Evolutionary conservation across 441 rosid species (phyloP), one percentile per base, ranked within the genome.

Genomic region (Manihot esculenta): DNA sequence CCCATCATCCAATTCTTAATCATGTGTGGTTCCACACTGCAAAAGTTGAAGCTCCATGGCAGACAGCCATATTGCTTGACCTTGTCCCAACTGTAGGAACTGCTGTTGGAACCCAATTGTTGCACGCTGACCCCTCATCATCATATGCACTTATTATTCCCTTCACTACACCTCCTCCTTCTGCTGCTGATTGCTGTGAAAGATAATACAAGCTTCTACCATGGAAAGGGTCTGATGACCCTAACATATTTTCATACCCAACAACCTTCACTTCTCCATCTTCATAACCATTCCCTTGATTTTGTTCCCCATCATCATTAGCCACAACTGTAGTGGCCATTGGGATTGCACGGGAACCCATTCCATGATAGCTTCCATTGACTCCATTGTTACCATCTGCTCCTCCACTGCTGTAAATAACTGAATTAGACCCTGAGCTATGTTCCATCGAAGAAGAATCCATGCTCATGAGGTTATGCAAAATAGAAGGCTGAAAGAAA

Each of bases 21-120:
- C 73, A 88, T 47, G 85, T 64, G 38, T 82, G 86, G 20, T 83
- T 89, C 96, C 90, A 88, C 54, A 85, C 88, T 0, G 91, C 73
- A 79, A 88, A 88, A 64, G 83, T 61, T 62, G 91, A 81, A 69
- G 88, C 79, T 51, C 81, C 90, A 70, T 80, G 90, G 76, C 78
- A 84, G 44, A 80, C 70, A 7, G 78, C 75, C 79, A 77, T 62
- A 33, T 47, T 83, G 54, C 58, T 77, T 15, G 90, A 69, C 64
- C 89, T 81, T n/a, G 82, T 57, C 7, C 77, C 75, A 3, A 78
- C 15, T 4, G 79, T 65, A 7, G 89, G 88, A 64, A 80, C 74
- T 5, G 80, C 87, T n/a, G 81, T 81, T 0, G 89, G 85, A 60
- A 85, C 83, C 89, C 92, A 88, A n/a, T 74, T 84, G 71, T 84